Evolutionary conservation across 371 early-diverging fungal genomes (phyloP), one percentile per base, ranked within the genome.

Genomic region (Actinomucor elegans): DNA sequence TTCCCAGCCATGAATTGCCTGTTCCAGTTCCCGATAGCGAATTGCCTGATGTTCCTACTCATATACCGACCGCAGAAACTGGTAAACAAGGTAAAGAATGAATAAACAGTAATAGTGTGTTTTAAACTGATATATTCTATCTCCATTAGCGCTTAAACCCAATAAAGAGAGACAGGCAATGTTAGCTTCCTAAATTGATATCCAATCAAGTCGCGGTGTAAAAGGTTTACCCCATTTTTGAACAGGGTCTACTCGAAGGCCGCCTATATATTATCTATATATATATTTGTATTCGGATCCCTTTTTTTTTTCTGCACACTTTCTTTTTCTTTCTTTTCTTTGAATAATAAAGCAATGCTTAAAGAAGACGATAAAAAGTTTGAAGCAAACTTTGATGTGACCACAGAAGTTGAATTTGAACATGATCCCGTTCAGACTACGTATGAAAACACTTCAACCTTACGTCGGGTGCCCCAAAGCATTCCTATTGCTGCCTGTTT

Each of bases 401-500:
- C 47, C 4, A 52, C 58, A 1, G 52, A 66, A 36, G 52, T 57
- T 36, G 54, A 64, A 8, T 48, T 36, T 31, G 68, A 73, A 14
- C 53, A 56, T 27, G 42, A 45, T 8, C 43, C 36, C n/a, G 18
- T 42, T 10, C 21, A 26, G 24, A 15, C 57, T 17, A 34, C 33
- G 9, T 21, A 20, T 26, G 58, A 67, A 50, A 14, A 55, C 18
- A 24, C 32, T 18, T 31, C 48, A 21, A 24, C 38, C n/a, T 48
- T 62, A 26, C 58, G 67, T 17, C 57, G 52, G 27, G 59, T 80
- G 23, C 64, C 77, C 29, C 76, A 75, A 12, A 55, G 59, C 12
- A 70, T 79, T 47, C 81, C 79, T 10, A 3, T 71, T 38, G 69
- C 78, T 42, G 81, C 79, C 24, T 75, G 80, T 64, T 74, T 81